phyloP scores from a whole-genome alignment of 1,139 yeast species.

The Magnusiomyces suaveolens region DNA sequence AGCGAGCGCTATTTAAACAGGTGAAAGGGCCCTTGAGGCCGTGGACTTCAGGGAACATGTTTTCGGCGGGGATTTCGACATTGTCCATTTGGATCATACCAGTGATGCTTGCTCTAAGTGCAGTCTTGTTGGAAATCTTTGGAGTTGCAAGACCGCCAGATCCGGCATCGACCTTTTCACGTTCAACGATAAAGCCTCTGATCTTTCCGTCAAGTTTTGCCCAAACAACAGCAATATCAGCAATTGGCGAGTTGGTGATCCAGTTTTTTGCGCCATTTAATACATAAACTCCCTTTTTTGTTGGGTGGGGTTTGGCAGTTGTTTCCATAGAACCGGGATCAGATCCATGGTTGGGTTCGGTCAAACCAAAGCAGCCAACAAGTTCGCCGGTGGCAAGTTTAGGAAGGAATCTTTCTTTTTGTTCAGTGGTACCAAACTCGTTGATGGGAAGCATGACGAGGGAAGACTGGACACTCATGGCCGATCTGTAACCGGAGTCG shows the following conservation, averaged over 20 bases:
- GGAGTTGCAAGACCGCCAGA: constrained; percentile 35
- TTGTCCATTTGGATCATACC: constrained; percentile 40
- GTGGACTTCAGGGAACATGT: constrained; percentile 33
- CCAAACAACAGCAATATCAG: constrained; percentile 37
- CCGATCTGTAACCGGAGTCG: constrained; percentile 39
- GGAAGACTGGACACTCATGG: constrained; percentile 40
- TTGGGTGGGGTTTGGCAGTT: constrained; percentile 35
- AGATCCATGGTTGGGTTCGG: constrained; percentile 41
- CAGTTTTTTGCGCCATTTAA: constrained; percentile 38
- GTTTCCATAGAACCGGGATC: constrained; percentile 41
- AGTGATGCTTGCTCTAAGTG: constrained; percentile 38
- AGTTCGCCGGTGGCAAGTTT: constrained; percentile 37
- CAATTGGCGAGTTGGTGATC: constrained; percentile 42
- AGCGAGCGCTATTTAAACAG: constrained; percentile 38
- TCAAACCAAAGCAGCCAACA: constrained; percentile 38
- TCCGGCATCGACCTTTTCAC: constrained; percentile 27
- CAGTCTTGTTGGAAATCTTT: constrained; percentile 33
- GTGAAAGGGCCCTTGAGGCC: constrained; percentile 41
- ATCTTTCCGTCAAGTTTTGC: constrained; percentile 38
- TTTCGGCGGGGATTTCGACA: constrained; percentile 38
- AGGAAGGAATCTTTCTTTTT: constrained; percentile 37
- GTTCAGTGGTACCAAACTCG: constrained; percentile 36
- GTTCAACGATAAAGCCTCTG: constrained; percentile 37
- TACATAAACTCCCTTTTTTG: constrained; percentile 36
- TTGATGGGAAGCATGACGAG: constrained; percentile 39